Percentiles rank a stretch among this genome's conserved stretches.
phyloP scores from a whole-genome alignment of 169 alveolate genomes.

The Eimeria tenella region DNA sequence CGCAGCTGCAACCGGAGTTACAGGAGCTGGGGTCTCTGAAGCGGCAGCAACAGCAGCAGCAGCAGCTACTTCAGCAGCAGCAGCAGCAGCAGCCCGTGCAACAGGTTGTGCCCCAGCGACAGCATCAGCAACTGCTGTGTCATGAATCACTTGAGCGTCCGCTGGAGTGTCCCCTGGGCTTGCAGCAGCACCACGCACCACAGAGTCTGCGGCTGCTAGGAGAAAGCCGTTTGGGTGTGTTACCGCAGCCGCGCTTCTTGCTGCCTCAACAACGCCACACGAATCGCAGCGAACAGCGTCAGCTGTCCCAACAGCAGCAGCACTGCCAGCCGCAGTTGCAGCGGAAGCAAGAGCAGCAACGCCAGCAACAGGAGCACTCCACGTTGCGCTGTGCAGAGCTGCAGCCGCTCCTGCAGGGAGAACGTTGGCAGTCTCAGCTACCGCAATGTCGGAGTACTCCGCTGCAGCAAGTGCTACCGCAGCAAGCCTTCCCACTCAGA shows the following conservation, averaged over 20 bases:
- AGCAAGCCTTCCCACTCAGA: slow-evolving; percentile 1
- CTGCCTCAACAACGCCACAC: not conserved
- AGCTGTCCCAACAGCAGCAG: too few relatives aligned
- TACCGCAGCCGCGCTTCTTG: slow-evolving; percentile 6
- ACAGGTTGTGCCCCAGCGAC: not conserved
- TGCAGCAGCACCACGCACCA: too few relatives aligned
- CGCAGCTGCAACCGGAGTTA: not conserved
- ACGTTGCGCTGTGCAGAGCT: not conserved
- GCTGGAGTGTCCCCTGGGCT: not conserved
- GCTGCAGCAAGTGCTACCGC: slow-evolving; percentile 10
- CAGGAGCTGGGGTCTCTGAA: not conserved
- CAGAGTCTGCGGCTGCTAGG: not conserved
- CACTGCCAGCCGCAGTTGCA: too few relatives aligned
- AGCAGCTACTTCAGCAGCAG: slow-evolving; percentile 19
- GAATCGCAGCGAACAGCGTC: not conserved
- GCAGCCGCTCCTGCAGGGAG: not conserved
- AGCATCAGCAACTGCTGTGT: not conserved
- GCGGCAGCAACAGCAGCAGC: slow-evolving; percentile 36
- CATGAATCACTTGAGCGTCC: not conserved
- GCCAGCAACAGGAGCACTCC: not conserved
- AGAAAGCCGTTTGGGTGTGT: not conserved
- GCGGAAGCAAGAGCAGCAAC: too few relatives aligned
- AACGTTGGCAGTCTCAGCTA: not conserved
- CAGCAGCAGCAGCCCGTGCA: not conserved
- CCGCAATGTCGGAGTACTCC: too few relatives aligned